phyloP scores from a whole-genome alignment of 257 asterid species.

The Plantago ovata region DNA sequence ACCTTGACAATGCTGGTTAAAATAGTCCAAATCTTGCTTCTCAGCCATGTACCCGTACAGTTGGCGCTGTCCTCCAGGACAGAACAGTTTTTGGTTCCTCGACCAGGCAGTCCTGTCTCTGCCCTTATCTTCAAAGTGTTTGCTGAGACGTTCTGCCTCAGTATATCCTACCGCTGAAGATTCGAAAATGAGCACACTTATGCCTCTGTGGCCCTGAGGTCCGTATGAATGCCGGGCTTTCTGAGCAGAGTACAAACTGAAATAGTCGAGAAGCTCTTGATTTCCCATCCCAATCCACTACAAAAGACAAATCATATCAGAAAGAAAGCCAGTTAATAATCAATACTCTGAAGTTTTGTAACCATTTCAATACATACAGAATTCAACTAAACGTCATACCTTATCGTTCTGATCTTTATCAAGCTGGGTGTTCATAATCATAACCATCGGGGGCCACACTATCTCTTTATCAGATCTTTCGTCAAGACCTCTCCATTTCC shows the following conservation, averaged over 20 bases:
- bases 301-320: neutral
- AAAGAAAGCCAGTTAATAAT: neutral
- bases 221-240: conserved; percentile 58
- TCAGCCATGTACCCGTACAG: conserved; percentile 53
- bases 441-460: conserved; percentile 61
- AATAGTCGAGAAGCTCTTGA: conserved; percentile 46
- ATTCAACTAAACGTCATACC: conserved; percentile 28
- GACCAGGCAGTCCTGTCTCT: conserved; percentile 54
- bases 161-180: conserved; percentile 48
- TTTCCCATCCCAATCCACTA: conserved; percentile 81
- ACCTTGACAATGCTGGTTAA: conserved; percentile 54
- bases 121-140: conserved; percentile 37
- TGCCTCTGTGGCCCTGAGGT: conserved; percentile 65
- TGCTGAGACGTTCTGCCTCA: conserved; percentile 56
- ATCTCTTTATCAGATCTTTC: conserved; percentile 38
- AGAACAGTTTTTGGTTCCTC: conserved; percentile 20
- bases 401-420: conserved; percentile 42
- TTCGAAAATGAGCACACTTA: conserved; percentile 47
- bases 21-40: conserved; percentile 38
- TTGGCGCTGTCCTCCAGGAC: conserved; percentile 44
- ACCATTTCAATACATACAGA: conserved; percentile 13
- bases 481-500: conserved; percentile 40
- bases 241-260: conserved; percentile 29
- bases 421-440: conserved; percentile 45
- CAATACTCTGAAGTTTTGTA: conserved; percentile 9